Conservation (phyloP, 176 grass and related monocot species). For the Poa annua region DNA sequence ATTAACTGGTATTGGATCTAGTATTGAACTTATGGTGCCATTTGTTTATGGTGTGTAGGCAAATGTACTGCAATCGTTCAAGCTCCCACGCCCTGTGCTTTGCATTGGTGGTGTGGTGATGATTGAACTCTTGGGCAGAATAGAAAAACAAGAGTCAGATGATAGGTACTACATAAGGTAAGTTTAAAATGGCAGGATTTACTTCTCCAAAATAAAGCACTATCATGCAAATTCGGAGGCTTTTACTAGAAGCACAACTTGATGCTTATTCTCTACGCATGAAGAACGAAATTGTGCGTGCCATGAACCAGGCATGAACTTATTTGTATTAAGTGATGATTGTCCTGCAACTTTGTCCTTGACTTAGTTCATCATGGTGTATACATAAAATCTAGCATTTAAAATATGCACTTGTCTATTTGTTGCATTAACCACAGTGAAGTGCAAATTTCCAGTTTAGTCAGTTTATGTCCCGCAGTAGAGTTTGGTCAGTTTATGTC, state of each 20-base stretch:
- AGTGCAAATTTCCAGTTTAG: background rate
- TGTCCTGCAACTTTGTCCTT: slow-evolving; percentile 1
- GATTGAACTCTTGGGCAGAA: slow-evolving; percentile 75
- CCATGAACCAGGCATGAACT: background rate
- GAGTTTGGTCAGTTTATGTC: background rate
- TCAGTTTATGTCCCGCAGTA: background rate
- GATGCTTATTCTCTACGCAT: background rate
- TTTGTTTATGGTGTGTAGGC: slow-evolving; percentile 50
- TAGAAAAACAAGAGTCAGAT: slow-evolving; percentile 63
- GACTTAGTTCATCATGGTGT: slow-evolving; percentile 1
- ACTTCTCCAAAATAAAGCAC: background rate
- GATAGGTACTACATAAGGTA: slow-evolving; percentile 83
- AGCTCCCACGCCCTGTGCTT: slow-evolving; percentile 63
- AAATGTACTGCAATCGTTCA: slow-evolving; percentile 75
- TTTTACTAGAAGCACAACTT: background rate
- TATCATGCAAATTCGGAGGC: slow-evolving; percentile 32
- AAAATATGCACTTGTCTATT: slow-evolving; percentile 12
- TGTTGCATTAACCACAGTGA: slow-evolving; percentile 4
- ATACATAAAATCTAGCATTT: background rate
- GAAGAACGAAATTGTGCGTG: background rate
- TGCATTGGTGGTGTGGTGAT: slow-evolving; percentile 84
- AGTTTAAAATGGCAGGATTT: slow-evolving; percentile 34
- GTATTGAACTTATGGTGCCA: slow-evolving; percentile 14
- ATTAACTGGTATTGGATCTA: slow-evolving; percentile 13
- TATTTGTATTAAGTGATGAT: background rate